Percentiles rank a stretch among this genome's conserved stretches.
These are phyloP conservation scores for Macrotyloma uniflorum DNA, from an alignment of 306 rosid species.

Conservation along the genomic window DNA sequence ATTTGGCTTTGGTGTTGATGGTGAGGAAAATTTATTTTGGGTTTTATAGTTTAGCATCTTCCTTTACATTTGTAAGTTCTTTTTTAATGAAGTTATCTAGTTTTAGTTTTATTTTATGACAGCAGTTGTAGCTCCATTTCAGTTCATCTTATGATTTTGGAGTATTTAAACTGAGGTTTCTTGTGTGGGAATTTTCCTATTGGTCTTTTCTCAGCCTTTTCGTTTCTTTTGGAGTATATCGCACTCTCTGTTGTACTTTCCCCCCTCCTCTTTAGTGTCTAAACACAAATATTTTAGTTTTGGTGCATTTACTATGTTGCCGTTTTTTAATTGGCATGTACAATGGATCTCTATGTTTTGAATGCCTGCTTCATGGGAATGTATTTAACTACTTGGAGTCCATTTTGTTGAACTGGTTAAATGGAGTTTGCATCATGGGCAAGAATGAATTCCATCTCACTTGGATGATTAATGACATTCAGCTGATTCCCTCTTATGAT, in stretches of 20 bases:
- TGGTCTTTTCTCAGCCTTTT: background rate
- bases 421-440: background rate
- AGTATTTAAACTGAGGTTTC: background rate
- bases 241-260: background rate
- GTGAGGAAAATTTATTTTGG: background rate
- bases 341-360: background rate
- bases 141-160: constrained; percentile 12
- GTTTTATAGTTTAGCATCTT: background rate
- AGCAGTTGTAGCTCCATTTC: constrained; percentile 10
- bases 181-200: background rate
- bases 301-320: background rate
- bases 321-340: background rate
- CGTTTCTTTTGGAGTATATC: background rate
- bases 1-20: constrained; percentile 10
- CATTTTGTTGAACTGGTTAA: background rate
- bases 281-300: background rate
- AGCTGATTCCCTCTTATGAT: constrained; percentile 38
- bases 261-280: background rate
- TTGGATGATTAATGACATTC: constrained; percentile 32
- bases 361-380: background rate
- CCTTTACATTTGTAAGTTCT: background rate
- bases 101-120: background rate
- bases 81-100: constrained; percentile 1
- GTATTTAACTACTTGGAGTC: background rate
- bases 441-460: constrained; percentile 9